phyloP scores from a whole-genome alignment of 2,329 filamentous ascomycete species.

The Cercospora beticola region DNA sequence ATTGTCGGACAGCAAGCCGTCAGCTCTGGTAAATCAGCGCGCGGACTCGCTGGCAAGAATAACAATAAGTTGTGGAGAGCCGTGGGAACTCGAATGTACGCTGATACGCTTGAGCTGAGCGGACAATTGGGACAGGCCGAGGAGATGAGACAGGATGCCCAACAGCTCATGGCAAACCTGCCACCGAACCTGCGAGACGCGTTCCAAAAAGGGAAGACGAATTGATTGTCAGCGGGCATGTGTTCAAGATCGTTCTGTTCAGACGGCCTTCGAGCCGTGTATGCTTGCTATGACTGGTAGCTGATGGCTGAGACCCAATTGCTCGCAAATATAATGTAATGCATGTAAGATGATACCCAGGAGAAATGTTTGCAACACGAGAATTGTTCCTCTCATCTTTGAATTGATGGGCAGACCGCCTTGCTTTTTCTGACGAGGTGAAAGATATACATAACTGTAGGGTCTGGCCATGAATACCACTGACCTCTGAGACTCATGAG shows the following conservation, averaged over 20 bases:
- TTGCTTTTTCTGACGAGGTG: neutral
- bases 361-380: neutral
- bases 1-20: slow-evolving; percentile 66
- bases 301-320: neutral
- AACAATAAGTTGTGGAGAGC: slow-evolving; percentile 45
- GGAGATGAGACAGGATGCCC: slow-evolving; percentile 25
- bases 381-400: neutral
- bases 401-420: neutral
- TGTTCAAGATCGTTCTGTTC: neutral
- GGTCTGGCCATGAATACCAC: neutral
- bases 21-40: slow-evolving; percentile 50
- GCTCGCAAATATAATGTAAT: neutral
- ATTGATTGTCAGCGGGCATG: neutral
- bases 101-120: slow-evolving; percentile 70
- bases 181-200: slow-evolving; percentile 23
- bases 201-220: slow-evolving; percentile 8
- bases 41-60: slow-evolving; percentile 54
- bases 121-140: slow-evolving; percentile 46
- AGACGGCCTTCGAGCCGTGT: neutral
- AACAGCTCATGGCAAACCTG: slow-evolving; percentile 25
- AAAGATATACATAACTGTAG: neutral
- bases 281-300: neutral
- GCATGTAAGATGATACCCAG: neutral
- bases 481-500: too few relatives aligned
- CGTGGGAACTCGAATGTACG: slow-evolving; percentile 76